A percentile compares a stretch with the other conserved stretches of the same genome.
Conservation (phyloP, 2,329 filamentous ascomycete species). For the Monosporascus sp. region DNA sequence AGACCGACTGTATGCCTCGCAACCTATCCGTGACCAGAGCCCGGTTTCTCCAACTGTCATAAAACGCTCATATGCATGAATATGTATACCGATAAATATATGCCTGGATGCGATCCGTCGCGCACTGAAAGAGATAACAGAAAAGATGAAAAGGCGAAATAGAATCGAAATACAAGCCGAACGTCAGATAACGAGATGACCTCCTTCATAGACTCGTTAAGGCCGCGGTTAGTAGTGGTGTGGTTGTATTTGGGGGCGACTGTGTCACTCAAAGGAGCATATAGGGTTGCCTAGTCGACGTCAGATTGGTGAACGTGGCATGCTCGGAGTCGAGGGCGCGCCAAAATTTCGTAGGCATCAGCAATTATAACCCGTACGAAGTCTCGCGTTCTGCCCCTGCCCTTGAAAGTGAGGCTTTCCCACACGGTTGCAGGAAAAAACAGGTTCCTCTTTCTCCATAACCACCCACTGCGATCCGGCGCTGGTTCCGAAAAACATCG, state of each 20-base stretch:
- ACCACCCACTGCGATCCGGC: neutral
- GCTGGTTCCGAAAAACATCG: conserved; percentile 12
- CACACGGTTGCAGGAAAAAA: neutral
- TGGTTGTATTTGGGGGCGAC: neutral
- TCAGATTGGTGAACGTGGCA: neutral
- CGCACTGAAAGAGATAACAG: neutral
- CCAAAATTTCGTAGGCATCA: neutral
- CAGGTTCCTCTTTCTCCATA: neutral
- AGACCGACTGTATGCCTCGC: neutral
- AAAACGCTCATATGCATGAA: neutral
- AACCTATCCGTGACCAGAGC: neutral
- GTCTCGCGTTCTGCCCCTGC: neutral
- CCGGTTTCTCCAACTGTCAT: neutral
- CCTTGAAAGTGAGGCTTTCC: neutral
- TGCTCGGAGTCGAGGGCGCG: neutral
- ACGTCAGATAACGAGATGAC: neutral
- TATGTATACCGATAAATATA: neutral
- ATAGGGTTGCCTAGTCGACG: neutral
- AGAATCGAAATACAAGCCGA: neutral
- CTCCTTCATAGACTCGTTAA: neutral
- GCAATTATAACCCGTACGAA: neutral
- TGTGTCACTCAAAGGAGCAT: neutral
- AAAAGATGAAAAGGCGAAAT: neutral
- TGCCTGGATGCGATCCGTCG: neutral
- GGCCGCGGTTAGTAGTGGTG: neutral